Conservation (phyloP, 2,329 filamentous ascomycete species). For the Xylariaceae sp. region DNA sequence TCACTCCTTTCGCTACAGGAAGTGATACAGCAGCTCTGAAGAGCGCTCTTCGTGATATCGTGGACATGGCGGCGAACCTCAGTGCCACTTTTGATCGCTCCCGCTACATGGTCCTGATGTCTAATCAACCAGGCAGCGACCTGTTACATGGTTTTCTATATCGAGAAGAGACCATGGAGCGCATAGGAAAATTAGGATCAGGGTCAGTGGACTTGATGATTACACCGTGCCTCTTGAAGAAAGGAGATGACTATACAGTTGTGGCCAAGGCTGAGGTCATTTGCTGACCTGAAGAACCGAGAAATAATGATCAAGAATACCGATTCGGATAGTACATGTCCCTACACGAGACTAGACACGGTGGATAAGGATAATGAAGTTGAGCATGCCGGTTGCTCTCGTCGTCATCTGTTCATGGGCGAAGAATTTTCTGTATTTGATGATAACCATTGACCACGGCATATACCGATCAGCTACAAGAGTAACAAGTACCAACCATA, state of each 20-base stretch:
- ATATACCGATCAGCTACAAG: too few species aligned
- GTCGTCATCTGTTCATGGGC: too few species aligned
- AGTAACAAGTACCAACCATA: too few species aligned
- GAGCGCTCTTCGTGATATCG: conserved; percentile 14
- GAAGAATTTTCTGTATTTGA: too few species aligned
- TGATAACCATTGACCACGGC: too few species aligned
- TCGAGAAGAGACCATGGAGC: conserved; percentile 17
- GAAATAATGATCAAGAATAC: too few species aligned
- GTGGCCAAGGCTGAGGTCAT: conserved; percentile 26
- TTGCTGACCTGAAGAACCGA: conserved; percentile 10
- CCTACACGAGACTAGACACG: too few species aligned
- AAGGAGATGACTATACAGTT: conserved; percentile 17
- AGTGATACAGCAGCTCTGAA: conserved; percentile 5
- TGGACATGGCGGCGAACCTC: conserved; percentile 16
- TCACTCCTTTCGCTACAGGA: conserved; percentile 11
- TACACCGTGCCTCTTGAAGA: conserved; percentile 22
- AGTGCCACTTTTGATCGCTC: conserved; percentile 16
- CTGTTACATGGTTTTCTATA: conserved; percentile 20
- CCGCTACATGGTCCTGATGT: conserved; percentile 20
- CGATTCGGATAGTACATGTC: too few species aligned
- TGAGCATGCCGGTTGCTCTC: too few species aligned
- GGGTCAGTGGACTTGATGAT: conserved; percentile 24
- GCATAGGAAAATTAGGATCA: conserved; percentile 14
- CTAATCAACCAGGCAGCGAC: conserved; percentile 18
- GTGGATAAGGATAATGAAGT: too few species aligned